A percentile compares a stretch with the other conserved stretches of the same genome.
Evolutionary conservation across 495 filamentous ascomycete genomes (phyloP).

Genomic region (Gamarada debralockiae): DNA sequence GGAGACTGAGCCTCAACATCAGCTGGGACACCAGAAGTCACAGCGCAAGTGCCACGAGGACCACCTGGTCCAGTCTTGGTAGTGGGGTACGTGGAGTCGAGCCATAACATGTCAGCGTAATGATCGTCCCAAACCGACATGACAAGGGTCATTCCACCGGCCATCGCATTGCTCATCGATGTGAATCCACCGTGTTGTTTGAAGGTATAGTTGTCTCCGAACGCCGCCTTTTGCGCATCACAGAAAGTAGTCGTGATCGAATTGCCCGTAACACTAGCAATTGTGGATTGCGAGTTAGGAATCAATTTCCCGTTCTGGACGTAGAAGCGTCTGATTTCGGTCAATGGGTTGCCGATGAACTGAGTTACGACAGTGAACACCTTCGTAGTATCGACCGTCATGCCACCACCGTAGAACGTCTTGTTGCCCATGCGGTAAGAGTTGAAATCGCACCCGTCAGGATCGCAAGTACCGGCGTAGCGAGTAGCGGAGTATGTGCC

Average conservation of each 20-base stretch:
- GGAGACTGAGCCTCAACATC: constrained; percentile 53
- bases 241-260: constrained; percentile 56
- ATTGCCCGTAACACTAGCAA: constrained; percentile 50
- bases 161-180: constrained; percentile 49
- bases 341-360: constrained; percentile 55
- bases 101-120: constrained; percentile 75
- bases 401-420: constrained; percentile 52
- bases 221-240: constrained; percentile 52
- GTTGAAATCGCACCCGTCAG: constrained; percentile 75
- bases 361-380: constrained; percentile 65
- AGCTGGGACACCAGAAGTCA: constrained; percentile 52
- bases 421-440: constrained; percentile 55
- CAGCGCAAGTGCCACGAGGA: constrained; percentile 62
- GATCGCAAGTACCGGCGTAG: constrained; percentile 61
- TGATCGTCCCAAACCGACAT: constrained; percentile 72
- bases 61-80: constrained; percentile 54
- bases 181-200: constrained; percentile 55
- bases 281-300: constrained; percentile 39
- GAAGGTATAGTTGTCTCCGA: constrained; percentile 46
- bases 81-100: constrained; percentile 71
- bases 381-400: constrained; percentile 54
- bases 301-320: constrained; percentile 48
- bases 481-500: constrained; percentile 46
- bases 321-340: constrained; percentile 60
- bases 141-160: constrained; percentile 58